A percentile compares a stretch with the other conserved stretches of the same genome.
Conservation (phyloP, 148 eudicot genomes). For the Camellia granthamiana region DNA sequence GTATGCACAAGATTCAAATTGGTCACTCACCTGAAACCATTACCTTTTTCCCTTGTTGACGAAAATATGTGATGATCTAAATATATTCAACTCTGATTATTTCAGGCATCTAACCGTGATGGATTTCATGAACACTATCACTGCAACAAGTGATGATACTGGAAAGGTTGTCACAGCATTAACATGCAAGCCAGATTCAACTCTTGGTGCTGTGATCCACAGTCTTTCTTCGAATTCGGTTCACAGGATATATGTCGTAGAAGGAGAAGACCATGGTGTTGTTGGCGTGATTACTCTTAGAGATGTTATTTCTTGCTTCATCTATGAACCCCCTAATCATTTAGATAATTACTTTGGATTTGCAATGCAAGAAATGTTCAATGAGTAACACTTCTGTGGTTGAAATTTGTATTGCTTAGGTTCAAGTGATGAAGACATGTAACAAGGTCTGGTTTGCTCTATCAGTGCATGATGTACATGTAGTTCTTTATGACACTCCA, state of each 20-base stretch:
- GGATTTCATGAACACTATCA: slow-evolving; percentile 62
- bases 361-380: slow-evolving; percentile 54
- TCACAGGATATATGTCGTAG: slow-evolving; percentile 69
- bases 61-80: background rate
- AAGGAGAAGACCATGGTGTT: slow-evolving; percentile 43
- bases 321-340: slow-evolving; percentile 77
- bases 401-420: slow-evolving; percentile 14
- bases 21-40: background rate
- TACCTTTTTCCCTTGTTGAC: background rate
- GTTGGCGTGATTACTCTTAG: slow-evolving; percentile 83
- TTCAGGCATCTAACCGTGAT: slow-evolving; percentile 71
- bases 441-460: slow-evolving; percentile 2
- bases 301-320: slow-evolving; percentile 91
- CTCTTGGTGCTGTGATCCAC: slow-evolving; percentile 60
- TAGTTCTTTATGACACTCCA: slow-evolving; percentile 23
- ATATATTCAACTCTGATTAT: background rate
- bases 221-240: slow-evolving; percentile 62
- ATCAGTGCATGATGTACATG: background rate
- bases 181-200: slow-evolving; percentile 62
- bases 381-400: slow-evolving; percentile 29
- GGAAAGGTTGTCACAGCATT: slow-evolving; percentile 49
- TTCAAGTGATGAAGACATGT: background rate
- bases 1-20: background rate
- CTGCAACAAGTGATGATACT: slow-evolving; percentile 36
- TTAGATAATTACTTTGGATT: slow-evolving; percentile 65